Percentiles rank a stretch among this genome's conserved stretches.
Evolutionary conservation across 371 early-diverging fungal species (phyloP).

Genomic region (Mucor lusitanicus): DNA sequence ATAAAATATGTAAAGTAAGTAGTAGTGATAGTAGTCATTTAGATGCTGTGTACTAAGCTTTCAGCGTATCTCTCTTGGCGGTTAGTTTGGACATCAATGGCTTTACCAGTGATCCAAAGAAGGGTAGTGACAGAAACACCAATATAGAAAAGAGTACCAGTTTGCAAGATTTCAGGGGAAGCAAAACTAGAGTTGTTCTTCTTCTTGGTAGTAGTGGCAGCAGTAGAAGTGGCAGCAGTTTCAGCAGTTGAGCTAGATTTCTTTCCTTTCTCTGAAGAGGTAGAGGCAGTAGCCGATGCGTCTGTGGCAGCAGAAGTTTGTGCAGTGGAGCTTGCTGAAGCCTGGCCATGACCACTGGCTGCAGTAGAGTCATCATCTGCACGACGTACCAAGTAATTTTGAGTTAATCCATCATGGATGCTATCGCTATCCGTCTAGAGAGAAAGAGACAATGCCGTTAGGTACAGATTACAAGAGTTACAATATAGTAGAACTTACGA

Average conservation of each 20-base stretch:
- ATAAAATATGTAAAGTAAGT: background rate
- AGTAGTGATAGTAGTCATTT: background rate
- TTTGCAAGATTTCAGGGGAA: constrained; percentile 15
- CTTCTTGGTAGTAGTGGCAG: background rate
- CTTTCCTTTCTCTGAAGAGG: background rate
- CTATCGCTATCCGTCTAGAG: constrained; percentile 3
- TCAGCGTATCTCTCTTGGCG: constrained; percentile 32
- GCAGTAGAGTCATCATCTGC: background rate
- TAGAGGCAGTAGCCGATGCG: background rate
- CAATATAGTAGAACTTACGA: background rate
- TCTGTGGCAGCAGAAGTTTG: background rate
- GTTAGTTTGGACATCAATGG: constrained; percentile 21
- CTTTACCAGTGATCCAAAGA: constrained; percentile 29
- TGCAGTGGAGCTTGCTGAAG: background rate
- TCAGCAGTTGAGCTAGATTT: background rate
- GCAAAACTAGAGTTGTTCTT: constrained; percentile 7
- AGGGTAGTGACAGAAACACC: constrained; percentile 19
- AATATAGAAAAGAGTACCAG: constrained; percentile 27
- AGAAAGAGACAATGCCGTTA: background rate
- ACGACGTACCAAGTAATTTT: constrained; percentile 1
- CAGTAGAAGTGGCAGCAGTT: background rate
- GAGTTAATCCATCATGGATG: background rate
- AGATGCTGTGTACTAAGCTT: constrained; percentile 14
- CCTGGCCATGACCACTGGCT: background rate
- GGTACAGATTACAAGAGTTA: background rate